Evolutionary conservation across 768 basidiomycete species (phyloP).

Genomic region (Thelephora aurantiotincta): DNA sequence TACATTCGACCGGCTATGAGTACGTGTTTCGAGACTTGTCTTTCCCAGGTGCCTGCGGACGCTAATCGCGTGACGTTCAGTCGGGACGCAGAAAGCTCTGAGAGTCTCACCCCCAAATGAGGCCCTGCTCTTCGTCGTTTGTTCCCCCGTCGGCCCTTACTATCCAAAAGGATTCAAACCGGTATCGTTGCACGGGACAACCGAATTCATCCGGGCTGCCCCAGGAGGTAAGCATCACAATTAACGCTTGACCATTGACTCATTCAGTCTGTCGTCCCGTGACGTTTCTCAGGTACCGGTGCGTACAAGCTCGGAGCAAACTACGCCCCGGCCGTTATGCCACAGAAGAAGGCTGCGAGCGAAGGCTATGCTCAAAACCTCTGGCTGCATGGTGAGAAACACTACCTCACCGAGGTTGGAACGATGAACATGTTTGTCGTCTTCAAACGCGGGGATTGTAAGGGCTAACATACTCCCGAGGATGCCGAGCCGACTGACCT

Average conservation of each 20-base stretch:
- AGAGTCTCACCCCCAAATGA: slow-evolving; percentile 34
- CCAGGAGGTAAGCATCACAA: slow-evolving; percentile 23
- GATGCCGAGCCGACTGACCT: no score
- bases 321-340: slow-evolving; percentile 79
- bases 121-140: slow-evolving; percentile 56
- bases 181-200: slow-evolving; percentile 62
- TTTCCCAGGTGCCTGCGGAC: slow-evolving; percentile 13
- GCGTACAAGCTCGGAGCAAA: slow-evolving; percentile 81
- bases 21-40: slow-evolving; percentile 10
- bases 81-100: slow-evolving; percentile 52
- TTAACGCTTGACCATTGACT: neutral
- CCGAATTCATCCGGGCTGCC: slow-evolving; percentile 31
- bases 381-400: slow-evolving; percentile 66
- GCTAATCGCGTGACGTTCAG: slow-evolving; percentile 19
- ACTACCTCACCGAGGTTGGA: slow-evolving; percentile 52
- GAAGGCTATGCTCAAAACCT: slow-evolving; percentile 81
- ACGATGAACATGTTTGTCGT: slow-evolving; percentile 90
- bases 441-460: slow-evolving; percentile 53
- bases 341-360: slow-evolving; percentile 64
- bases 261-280: neutral
- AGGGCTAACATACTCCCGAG: slow-evolving; percentile 18
- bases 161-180: slow-evolving; percentile 85
- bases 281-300: slow-evolving; percentile 53
- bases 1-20: slow-evolving; percentile 80
- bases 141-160: slow-evolving; percentile 61